Evolutionary conservation across 345 rosid genomes (phyloP).

Genomic region (Bruguiera parviflora): DNA sequence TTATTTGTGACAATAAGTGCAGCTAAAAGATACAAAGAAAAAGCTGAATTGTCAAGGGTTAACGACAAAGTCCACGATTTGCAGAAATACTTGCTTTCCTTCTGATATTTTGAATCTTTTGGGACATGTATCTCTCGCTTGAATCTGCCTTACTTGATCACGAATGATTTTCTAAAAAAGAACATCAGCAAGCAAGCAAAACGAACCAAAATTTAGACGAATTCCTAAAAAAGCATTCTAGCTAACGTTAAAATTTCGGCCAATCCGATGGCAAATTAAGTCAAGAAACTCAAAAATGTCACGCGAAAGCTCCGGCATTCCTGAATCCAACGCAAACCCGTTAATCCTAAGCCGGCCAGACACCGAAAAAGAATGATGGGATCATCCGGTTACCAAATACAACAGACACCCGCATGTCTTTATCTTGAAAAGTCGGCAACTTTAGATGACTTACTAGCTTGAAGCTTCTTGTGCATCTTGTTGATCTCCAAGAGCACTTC

Average conservation of each 20-base stretch:
- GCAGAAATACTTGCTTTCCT: neutral
- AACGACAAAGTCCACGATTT: neutral
- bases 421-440: neutral
- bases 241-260: too few relatives aligned
- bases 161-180: neutral
- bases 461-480: conserved; percentile 86
- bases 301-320: neutral
- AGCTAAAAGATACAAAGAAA: neutral
- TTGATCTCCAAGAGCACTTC: conserved; percentile 63
- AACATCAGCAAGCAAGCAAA: neutral
- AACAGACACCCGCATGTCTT: neutral
- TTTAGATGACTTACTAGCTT: conserved; percentile 44
- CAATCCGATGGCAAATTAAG: neutral
- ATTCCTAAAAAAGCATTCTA: too few relatives aligned
- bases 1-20: neutral
- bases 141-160: too few relatives aligned
- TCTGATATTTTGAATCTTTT: neutral
- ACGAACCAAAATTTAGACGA: neutral
- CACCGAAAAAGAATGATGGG: neutral
- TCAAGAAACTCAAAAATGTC: neutral
- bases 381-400: neutral
- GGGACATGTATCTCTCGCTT: too few relatives aligned
- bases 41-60: neutral
- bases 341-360: conserved; percentile 6
- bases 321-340: conserved; percentile 19